Conservation (phyloP, 176 grass and related monocot genomes). For the Coix lacrymajobi region DNA sequence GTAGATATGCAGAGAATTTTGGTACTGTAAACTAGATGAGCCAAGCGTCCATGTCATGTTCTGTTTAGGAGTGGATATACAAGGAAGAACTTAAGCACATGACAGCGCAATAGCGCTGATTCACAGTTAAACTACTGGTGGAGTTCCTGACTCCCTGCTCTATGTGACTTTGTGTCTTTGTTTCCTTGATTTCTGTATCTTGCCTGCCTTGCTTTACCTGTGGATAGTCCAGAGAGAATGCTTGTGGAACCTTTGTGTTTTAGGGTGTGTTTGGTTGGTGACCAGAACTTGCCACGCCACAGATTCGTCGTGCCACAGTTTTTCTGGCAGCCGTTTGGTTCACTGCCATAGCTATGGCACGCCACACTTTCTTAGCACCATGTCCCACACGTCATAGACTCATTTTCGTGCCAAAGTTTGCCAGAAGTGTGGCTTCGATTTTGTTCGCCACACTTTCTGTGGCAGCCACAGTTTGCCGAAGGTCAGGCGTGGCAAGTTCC, state of each 20-base stretch:
- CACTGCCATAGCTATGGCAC: too few species aligned
- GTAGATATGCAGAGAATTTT: background rate
- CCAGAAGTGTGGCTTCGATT: too few species aligned
- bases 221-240: background rate
- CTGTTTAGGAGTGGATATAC: slow-evolving; percentile 1
- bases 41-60: background rate
- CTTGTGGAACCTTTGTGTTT: background rate
- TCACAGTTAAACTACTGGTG: background rate
- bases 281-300: too few species aligned
- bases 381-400: too few species aligned
- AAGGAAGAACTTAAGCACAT: slow-evolving; percentile 5
- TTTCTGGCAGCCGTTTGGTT: too few species aligned
- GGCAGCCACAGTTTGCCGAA: too few species aligned
- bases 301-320: too few species aligned
- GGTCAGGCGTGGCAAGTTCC: too few species aligned
- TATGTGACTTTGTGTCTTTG: background rate
- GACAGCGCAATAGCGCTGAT: background rate
- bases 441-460: too few species aligned
- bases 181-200: background rate
- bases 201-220: background rate
- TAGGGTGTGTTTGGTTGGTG: too few species aligned
- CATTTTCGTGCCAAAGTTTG: too few species aligned
- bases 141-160: background rate
- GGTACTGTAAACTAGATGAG: slow-evolving; percentile 8
- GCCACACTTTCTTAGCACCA: too few species aligned